Base-by-base conservation (phyloP, 495 filamentous ascomycete species). In the Xylaria palmicola region DNA sequence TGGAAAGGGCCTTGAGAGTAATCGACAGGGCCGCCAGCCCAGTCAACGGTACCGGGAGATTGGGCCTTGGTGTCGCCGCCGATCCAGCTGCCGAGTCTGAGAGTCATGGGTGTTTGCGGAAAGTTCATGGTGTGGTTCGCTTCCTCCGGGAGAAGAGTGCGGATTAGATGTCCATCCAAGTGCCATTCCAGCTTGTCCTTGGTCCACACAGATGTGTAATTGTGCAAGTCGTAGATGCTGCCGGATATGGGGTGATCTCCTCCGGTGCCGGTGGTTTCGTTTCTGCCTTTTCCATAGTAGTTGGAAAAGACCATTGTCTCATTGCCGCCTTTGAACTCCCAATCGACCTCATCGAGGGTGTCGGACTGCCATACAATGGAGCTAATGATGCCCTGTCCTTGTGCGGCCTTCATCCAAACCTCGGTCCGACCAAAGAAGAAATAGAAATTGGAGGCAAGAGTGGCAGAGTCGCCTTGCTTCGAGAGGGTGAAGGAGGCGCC, bases 341-440 rank as follows among this genome's bases (percentile, higher is more conserved):
- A 93, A 72, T 96, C 92, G 57, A 97, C 88, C 69, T 97, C 92
- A 68, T 97, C 92, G 19, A 95, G 79, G 64, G 90, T 86, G 64
- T 95, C 92, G 32, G 89, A 92, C 65, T 91, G 83, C 66, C 93
- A 79, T 40, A 95, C 90, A 53, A 92, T 85, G 58, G 88, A 91
- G 75, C 88, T 92, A 70, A 95, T 85, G 60, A 96, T 86, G 62
- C 92, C 92, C 15, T 75, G 77, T 19, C 92, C 92, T 5, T 76
- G 74, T 7, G 92, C 85, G 9, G 88, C 85, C 77, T 92, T 87
- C 80, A 92, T 82, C 56, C 76, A 78, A 39, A 93, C 83, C 65
- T 89, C 86, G 44, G 88, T 80, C 59, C 82, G 80, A 43, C 90
- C 91, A 65, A 87, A 92, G 75, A 92, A 86, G 79, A 93, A 84